Evolutionary conservation across 306 rosid species (phyloP).

Genomic region (Castanospermum australe): DNA sequence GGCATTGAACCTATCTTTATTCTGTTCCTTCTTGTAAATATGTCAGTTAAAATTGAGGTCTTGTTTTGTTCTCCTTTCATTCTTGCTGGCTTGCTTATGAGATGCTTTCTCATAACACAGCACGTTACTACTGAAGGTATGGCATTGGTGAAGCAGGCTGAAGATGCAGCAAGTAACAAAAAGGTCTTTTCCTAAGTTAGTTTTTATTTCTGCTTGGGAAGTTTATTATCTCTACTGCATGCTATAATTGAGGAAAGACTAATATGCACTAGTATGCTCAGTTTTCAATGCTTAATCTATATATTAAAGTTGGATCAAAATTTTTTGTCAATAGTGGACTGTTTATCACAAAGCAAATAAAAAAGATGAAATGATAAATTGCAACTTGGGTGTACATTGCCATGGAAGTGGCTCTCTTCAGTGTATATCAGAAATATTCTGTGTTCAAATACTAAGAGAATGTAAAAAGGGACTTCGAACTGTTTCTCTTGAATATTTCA

Average conservation of each 20-base stretch:
- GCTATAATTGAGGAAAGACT: neutral
- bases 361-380: neutral
- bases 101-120: constrained; percentile 44
- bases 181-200: constrained; percentile 51
- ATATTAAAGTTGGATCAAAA: neutral
- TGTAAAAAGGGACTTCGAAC: neutral
- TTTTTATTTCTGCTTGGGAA: neutral
- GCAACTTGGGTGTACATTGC: neutral
- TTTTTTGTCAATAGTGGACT: neutral
- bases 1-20: neutral
- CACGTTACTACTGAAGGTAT: constrained; percentile 91
- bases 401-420: neutral
- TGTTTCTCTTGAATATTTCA: neutral
- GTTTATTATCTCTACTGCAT: neutral
- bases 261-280: neutral
- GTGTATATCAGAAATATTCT: neutral
- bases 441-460: neutral
- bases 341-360: neutral
- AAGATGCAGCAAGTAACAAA: constrained; percentile 91
- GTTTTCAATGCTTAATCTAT: neutral
- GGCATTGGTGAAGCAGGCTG: constrained; percentile 86
- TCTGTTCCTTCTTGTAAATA: neutral
- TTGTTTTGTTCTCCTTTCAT: neutral
- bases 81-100: constrained; percentile 3
- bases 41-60: neutral